These are phyloP conservation scores for Fomitiporia mediterranea DNA, from an alignment of 1,284 basidiomycete genomes.

Conservation along the genomic window DNA sequence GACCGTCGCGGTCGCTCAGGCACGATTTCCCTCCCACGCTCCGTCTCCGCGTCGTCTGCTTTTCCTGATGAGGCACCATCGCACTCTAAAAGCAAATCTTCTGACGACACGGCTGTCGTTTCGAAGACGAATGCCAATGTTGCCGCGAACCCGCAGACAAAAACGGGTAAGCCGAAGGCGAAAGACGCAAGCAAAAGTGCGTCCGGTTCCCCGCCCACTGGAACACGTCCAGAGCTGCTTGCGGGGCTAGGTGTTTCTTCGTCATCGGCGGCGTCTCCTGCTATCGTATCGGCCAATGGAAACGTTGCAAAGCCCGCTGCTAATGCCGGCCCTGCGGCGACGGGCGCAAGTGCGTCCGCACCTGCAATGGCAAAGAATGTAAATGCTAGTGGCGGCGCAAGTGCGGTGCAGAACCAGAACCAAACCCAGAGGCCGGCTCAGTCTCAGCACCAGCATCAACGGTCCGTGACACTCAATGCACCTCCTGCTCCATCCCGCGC, in stretches of 20 bases:
- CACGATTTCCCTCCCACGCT: constrained; percentile 10
- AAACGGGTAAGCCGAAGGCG: not conserved
- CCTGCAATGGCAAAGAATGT: not conserved
- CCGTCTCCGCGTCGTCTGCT: constrained; percentile 8
- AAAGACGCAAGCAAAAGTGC: constrained; percentile 7
- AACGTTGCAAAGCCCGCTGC: not conserved
- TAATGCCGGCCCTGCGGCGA: not conserved
- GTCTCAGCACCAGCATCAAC: not conserved
- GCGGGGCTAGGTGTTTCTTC: not conserved
- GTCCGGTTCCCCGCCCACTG: constrained; percentile 7
- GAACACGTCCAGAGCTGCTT: constrained; percentile 10
- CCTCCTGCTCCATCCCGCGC: not conserved
- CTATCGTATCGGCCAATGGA: not conserved
- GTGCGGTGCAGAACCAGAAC: constrained; percentile 1
- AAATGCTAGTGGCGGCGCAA: not conserved
- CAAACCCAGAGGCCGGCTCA: not conserved
- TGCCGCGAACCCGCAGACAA: not conserved
- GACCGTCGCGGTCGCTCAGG: constrained; percentile 10
- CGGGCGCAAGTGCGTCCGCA: not conserved
- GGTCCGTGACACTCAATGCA: not conserved
- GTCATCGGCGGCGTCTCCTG: not conserved
- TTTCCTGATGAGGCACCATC: not conserved
- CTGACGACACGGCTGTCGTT: not conserved
- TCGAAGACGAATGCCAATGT: not conserved
- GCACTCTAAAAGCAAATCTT: constrained; percentile 1